Evolutionary conservation across 129 eudicot species (phyloP), one percentile per base, ranked within the genome.

Genomic region (Chrysanthemum lavandulifolium): DNA sequence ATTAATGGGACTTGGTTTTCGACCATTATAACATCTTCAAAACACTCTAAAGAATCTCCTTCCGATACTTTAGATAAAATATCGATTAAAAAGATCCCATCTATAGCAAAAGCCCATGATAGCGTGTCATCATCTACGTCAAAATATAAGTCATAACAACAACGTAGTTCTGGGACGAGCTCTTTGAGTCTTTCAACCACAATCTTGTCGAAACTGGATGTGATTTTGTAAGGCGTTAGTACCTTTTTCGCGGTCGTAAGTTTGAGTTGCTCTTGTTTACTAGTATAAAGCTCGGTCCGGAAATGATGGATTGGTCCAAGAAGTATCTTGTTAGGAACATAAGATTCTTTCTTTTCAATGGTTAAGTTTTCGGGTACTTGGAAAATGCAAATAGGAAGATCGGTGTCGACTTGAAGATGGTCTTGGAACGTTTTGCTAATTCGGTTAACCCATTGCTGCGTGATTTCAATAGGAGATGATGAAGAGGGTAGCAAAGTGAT

Each of bases 261-360:
- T 78, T 78, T 78, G 15, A 57, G 54, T 13, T 78, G 82, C 72
- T 78, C 77, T 72, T 65, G 82, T 11, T 54, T 71, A 67, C 60
- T 71, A 31, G 36, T 31, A 55, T 78, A 78, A 13, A 64, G 61
- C 9, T 45, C 54, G 18, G 73, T 43, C 5, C 65, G 60, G 25
- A 78, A 78, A 68, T 85, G 90, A 71, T 85, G 90, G 43, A 72
- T 73, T 4, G 90, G 86, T 16, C 90, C 90, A 11, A 85, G 40
- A 4, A 82, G 83, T 5, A 85, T 69, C 31, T 7, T 23, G 27
- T 54, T 62, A 3, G 90, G 90, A 13, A 73, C 19, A 19, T 79
- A 85, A 31, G 84, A 80, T 52, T 76, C 86, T 0, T 74, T 81
- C 15, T 79, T 79, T 49, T 64, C 72, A 7, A 52, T 64, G 23